Percentiles rank a stretch among this genome's conserved stretches.
Conservation (phyloP, 495 filamentous ascomycete species). For the Penicillium odoratum region DNA sequence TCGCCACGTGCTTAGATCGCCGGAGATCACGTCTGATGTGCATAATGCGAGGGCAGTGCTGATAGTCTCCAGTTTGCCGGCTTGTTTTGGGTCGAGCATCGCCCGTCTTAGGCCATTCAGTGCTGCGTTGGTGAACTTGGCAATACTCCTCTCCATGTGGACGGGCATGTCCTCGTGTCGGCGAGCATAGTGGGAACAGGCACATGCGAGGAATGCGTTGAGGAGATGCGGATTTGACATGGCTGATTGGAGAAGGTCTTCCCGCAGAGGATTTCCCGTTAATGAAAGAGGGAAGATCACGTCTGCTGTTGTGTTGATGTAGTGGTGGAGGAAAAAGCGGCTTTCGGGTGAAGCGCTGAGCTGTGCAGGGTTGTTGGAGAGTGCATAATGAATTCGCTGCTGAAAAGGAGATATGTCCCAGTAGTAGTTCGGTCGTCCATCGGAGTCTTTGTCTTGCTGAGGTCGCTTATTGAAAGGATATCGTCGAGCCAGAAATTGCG, state of each 20-base stretch:
- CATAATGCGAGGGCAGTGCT: constrained; percentile 12
- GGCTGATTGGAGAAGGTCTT: constrained; percentile 7
- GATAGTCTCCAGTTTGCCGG: constrained; percentile 5
- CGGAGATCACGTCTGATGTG: constrained; percentile 12
- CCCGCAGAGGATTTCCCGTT: constrained; percentile 6
- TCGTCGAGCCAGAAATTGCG: neutral
- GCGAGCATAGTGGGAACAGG: constrained; percentile 8
- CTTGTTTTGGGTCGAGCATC: constrained; percentile 11
- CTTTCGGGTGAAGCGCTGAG: constrained; percentile 9
- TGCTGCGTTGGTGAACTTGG: constrained; percentile 11
- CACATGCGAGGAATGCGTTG: constrained; percentile 11
- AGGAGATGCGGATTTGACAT: constrained; percentile 10
- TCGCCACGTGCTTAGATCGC: constrained; percentile 10
- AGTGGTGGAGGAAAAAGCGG: constrained; percentile 12
- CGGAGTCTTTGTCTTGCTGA: neutral
- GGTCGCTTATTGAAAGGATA: neutral
- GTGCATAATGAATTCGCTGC: constrained; percentile 4
- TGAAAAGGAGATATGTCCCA: neutral
- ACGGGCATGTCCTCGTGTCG: constrained; percentile 3
- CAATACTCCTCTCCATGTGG: constrained; percentile 3
- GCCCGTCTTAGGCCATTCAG: constrained; percentile 6
- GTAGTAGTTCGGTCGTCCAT: no score
- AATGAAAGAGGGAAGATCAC: constrained; percentile 14
- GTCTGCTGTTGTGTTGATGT: constrained; percentile 7
- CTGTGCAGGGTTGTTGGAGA: constrained; percentile 6